Base-by-base conservation (phyloP, 768 basidiomycete genomes). In the Mycena indigotica region DNA sequence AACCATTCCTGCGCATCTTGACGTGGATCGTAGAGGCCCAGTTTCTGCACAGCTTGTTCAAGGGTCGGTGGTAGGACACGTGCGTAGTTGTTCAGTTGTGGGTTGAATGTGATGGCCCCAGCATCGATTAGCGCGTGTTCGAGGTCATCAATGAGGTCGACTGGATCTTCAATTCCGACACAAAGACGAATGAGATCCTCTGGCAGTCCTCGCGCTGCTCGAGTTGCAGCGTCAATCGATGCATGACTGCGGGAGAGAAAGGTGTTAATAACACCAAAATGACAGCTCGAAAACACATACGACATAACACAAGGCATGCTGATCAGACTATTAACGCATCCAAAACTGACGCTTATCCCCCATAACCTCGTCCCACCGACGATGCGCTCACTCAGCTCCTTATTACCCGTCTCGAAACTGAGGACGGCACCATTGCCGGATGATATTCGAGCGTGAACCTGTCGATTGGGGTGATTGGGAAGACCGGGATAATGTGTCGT, bases 251-350 rank as follows among this genome's bases (percentile, higher is more conserved):
- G 52, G 28, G 30, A 53, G 62, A 50, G 13, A 26, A 52, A 58
- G 39, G 30, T 3, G 21, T 2, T 40, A n/a, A 16, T 15, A 25
- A 57, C 53, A 46, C 17, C 32, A 29, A 58, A 15, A 6, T 61
- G 23, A 13, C n/a, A 38, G 21, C 16, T 35, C 16, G 44, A 49
- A 53, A 30, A 30, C 4, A 90, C 95, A 77, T 73, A 98, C 96
- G 95, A 97, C 97, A 99, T 98, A 66, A 93, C 86, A 71, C 97
- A 98, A 32, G 97, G 97, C 96, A 99, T 98, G 62, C 91, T 94
- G 75, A 98, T 98, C 71, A 99, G 72, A 68, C 92, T 94, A 77
- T 99, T 99, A 59, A 99, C 95, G 64, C 92, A 95, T 28, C 97
- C 97, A 68, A 99, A 99, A 70, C 93, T 95, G 66, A 99, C 97